A percentile compares a stretch with the other conserved stretches of the same genome.
These are phyloP conservation scores for Pleomassaria siparia DNA, from an alignment of 2,329 filamentous ascomycete species.

Conservation along the genomic window DNA sequence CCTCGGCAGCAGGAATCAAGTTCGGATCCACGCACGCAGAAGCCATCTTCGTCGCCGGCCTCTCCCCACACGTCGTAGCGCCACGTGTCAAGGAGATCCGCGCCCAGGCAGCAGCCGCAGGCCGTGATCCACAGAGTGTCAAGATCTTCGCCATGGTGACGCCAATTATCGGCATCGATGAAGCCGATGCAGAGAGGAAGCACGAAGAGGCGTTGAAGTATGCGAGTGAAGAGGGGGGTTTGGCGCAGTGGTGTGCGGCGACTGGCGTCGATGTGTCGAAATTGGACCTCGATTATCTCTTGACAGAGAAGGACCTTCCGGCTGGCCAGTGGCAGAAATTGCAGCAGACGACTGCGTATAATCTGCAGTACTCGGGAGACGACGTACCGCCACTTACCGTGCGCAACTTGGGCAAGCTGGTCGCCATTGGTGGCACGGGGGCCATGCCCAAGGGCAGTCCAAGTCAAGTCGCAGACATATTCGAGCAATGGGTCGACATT, in stretches of 20 bases:
- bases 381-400: slow-evolving; percentile 16
- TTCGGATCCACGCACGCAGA: slow-evolving; percentile 71
- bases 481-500: slow-evolving; percentile 66
- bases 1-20: slow-evolving; percentile 62
- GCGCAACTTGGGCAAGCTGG: slow-evolving; percentile 26
- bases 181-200: slow-evolving; percentile 65
- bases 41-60: slow-evolving; percentile 66
- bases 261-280: slow-evolving; percentile 63
- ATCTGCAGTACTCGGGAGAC: slow-evolving; percentile 14
- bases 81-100: slow-evolving; percentile 64
- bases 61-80: slow-evolving; percentile 61
- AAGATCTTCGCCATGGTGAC: slow-evolving; percentile 68
- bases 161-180: slow-evolving; percentile 63
- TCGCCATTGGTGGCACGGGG: slow-evolving; percentile 66
- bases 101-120: slow-evolving; percentile 53
- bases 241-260: slow-evolving; percentile 71
- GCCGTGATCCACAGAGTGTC: slow-evolving; percentile 60
- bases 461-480: slow-evolving; percentile 62
- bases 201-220: slow-evolving; percentile 60
- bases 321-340: slow-evolving; percentile 14
- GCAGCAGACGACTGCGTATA: slow-evolving; percentile 14
- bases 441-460: slow-evolving; percentile 64
- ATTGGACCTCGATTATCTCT: slow-evolving; percentile 62
- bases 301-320: slow-evolving; percentile 33
- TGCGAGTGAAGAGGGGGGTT: slow-evolving; percentile 63